Conservation (phyloP, 495 filamentous ascomycete genomes). For the Staphylotrichum longicolle region DNA sequence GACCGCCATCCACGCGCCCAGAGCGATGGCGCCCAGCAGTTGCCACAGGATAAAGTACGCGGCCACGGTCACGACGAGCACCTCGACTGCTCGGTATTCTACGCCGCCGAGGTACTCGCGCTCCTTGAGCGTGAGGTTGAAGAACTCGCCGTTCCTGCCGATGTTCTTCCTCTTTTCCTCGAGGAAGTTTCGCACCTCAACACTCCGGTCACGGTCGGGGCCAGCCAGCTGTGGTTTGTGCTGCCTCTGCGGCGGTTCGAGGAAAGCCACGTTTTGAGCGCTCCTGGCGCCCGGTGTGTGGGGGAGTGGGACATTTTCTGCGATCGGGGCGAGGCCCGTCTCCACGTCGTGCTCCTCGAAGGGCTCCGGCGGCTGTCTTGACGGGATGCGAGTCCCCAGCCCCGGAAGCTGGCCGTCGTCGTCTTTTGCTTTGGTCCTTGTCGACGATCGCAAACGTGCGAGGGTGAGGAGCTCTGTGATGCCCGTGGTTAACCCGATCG, state of each 20-base stretch:
- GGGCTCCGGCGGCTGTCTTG: too few relatives aligned
- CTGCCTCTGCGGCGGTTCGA: background rate
- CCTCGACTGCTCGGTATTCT: constrained; percentile 74
- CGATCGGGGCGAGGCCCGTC: constrained; percentile 3
- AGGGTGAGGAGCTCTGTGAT: constrained; percentile 15
- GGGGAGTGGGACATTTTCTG: background rate
- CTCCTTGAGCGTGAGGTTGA: constrained; percentile 63
- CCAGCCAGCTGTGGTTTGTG: too few relatives aligned
- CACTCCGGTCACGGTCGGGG: constrained; percentile 1
- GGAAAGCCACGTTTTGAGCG: background rate
- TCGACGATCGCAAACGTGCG: constrained; percentile 17
- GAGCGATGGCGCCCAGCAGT: constrained; percentile 64
- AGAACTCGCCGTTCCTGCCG: constrained; percentile 72
- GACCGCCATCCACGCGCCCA: constrained; percentile 68
- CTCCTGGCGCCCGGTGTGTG: background rate
- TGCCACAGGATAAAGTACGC: constrained; percentile 73
- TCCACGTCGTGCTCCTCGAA: constrained; percentile 8
- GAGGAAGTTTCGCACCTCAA: constrained; percentile 28
- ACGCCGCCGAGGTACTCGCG: constrained; percentile 72
- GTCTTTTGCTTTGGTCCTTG: constrained; percentile 3
- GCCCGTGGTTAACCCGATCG: background rate
- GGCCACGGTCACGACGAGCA: constrained; percentile 69
- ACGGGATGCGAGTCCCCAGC: background rate
- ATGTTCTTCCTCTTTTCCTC: constrained; percentile 36
- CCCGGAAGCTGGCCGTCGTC: background rate